Base-by-base conservation (phyloP, 352 stramenopile genomes). In the Phytophthora lateralis region DNA sequence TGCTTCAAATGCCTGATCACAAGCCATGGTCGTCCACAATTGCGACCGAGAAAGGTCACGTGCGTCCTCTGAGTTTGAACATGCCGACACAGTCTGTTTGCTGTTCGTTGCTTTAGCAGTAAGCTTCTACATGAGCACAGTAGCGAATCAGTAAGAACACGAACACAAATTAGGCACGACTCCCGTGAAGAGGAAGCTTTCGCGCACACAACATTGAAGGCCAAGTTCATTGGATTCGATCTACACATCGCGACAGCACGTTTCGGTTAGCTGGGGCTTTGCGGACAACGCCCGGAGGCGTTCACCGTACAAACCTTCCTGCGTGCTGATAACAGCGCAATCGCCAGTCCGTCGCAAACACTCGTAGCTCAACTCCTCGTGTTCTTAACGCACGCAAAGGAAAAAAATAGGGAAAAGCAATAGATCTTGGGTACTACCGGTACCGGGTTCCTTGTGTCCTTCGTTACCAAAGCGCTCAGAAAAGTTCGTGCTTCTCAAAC, bases 401-500 rank as follows among this genome's bases (percentile, higher is more conserved):
- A 60, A 67, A 60, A 54, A 26, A 54, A 39, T 24, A 70, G 47
- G 48, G 48, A 47, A 69, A 62, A 39, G 18, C 59, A 48, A 66
- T 60, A 59, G 18, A 60, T 48, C 39, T 67, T 43, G 62, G 21
- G 26, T 41, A 54, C 60, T 66, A 47, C n/a, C 56, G 37, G 50
- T 66, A 47, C 20, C 56, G 37, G 50, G 37, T 47, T 35, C 46
- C 35, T 67, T 53, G 45, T 43, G 45, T 58, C 39, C 43, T 45
- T 52, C 21, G 48, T 32, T 51, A 20, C 30, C 11, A 51, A 32
- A 18, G 3, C 27, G 32, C 53, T 90, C 55, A 93, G 27, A 60
- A 77, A 41, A 93, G 82, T 12, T 83, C 69, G 49, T 75, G 78
- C 66, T 77, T 72, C 42, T 93, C 76, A 47, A 95, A 90, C 64